Evolutionary conservation across 2,329 filamentous ascomycete species (phyloP), one percentile per base, ranked within the genome.

Genomic region (Ambrosiella xylebori): DNA sequence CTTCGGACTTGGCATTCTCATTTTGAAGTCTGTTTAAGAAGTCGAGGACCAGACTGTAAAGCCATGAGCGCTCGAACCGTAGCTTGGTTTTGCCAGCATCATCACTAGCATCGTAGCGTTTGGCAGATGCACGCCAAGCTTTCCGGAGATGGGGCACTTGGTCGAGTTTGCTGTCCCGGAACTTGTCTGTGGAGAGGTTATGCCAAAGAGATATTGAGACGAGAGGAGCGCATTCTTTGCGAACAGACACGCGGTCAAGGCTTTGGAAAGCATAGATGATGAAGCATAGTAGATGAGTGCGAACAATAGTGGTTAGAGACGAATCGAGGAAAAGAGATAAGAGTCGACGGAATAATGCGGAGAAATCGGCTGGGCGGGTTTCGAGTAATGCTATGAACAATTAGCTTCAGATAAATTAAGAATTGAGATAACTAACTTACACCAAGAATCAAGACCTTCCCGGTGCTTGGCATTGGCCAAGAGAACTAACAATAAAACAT

Each of bases 161-260:
- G 49, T 87, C 82, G 37, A 98, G 76, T 58, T 82, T 80, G 39
- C 74, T 73, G 57, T 95, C 87, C 63, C 88, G 80, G 62, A 82
- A 79, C 60, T 78, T 76, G 39, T 94, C 88, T 59, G 79, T 86
- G 37, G 87, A 86, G 41, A 98, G 73, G 66, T 95, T 94, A 66
- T 97, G 88, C 93, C 93, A 98, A 65, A 93, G 88, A 0, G 87
- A 85, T 64, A 98, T 95, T 11, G 89, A 93, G 17, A 98, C 91
- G 56, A 98, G 74, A 1, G 94, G 88, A 6, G 91, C 93, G 70
- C 93, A 97, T 74, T 98, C 93, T 69, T 96, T 97, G 62, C 93
- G 84, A 54, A 98, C 86, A 58, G 95, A 79, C 41, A 80, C 79
- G 67, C 83, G 90, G 68, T 98, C 94, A 38, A 98, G 76, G 52